phyloP scores from a whole-genome alignment of 2,329 filamentous ascomycete genomes.

The Bipolaris bicolor region DNA sequence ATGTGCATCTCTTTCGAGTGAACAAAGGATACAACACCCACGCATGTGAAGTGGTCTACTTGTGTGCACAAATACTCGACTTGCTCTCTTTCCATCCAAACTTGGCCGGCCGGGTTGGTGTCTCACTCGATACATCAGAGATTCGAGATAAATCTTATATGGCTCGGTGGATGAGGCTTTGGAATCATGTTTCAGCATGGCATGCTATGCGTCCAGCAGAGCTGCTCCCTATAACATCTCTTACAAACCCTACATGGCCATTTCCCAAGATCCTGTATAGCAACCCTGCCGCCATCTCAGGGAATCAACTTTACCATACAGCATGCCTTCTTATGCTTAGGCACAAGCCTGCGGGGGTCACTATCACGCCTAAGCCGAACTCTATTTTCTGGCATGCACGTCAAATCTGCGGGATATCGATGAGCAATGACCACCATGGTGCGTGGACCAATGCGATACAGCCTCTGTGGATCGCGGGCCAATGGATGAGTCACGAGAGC shows the following conservation, averaged over 20 bases:
- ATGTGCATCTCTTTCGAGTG: conserved; percentile 49
- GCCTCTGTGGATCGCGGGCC: conserved; percentile 57
- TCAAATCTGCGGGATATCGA: conserved; percentile 55
- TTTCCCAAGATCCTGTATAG: conserved; percentile 24
- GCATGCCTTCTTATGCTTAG: conserved; percentile 20
- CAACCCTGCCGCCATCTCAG: conserved; percentile 25
- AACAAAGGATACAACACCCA: conserved; percentile 58
- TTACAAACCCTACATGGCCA: conserved; percentile 7
- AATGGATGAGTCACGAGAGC: conserved; percentile 54
- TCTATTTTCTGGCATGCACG: conserved; percentile 57
- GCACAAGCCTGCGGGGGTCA: conserved; percentile 31
- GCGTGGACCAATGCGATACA: conserved; percentile 56
- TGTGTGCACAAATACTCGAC: conserved; percentile 56
- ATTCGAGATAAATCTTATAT: not conserved
- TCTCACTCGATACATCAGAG: not conserved
- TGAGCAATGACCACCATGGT: conserved; percentile 54
- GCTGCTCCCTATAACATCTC: conserved; percentile 17
- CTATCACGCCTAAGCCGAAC: conserved; percentile 17
- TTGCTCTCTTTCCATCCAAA: conserved; percentile 28
- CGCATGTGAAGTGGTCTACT: conserved; percentile 65
- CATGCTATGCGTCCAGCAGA: conserved; percentile 36
- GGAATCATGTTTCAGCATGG: conserved; percentile 44
- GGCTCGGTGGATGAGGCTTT: conserved; percentile 39
- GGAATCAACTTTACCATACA: conserved; percentile 26
- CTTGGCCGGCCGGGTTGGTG: conserved; percentile 30